These are phyloP conservation scores for Amanita exitialis DNA, from an alignment of 768 basidiomycete species.

Conservation along the genomic window DNA sequence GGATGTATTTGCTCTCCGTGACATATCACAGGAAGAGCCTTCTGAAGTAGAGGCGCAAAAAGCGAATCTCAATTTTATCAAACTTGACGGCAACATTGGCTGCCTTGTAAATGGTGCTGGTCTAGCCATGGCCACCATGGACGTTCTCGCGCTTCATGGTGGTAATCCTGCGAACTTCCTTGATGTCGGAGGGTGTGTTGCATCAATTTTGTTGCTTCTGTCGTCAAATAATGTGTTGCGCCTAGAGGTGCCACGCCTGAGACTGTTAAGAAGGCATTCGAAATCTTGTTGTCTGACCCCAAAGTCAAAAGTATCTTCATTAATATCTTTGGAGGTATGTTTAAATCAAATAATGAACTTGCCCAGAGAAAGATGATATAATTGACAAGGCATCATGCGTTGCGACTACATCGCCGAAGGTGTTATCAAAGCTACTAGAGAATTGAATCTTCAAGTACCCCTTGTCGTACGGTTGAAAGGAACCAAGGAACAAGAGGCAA, in stretches of 20 bases:
- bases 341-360: neutral
- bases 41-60: slow-evolving; percentile 98
- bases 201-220: neutral
- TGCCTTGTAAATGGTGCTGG: slow-evolving; percentile 99
- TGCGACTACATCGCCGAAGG: slow-evolving; percentile 98
- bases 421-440: slow-evolving; percentile 96
- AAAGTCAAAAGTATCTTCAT: slow-evolving; percentile 98
- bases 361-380: no score
- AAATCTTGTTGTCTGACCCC: slow-evolving; percentile 82
- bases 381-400: slow-evolving; percentile 78
- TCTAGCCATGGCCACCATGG: slow-evolving; percentile 99
- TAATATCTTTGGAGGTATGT: slow-evolving; percentile 86
- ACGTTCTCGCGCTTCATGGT: slow-evolving; percentile 92
- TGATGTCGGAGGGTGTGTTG: slow-evolving; percentile 86
- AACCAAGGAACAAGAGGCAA: slow-evolving; percentile 93
- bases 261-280: slow-evolving; percentile 99
- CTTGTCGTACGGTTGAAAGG: slow-evolving; percentile 93
- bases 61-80: slow-evolving; percentile 95
- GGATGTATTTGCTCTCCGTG: slow-evolving; percentile 82
- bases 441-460: slow-evolving; percentile 76
- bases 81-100: slow-evolving; percentile 94
- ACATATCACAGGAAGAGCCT: slow-evolving; percentile 90
- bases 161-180: slow-evolving; percentile 98
- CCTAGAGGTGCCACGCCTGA: slow-evolving; percentile 93
- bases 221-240: neutral